Base-by-base conservation (phyloP, 2,329 filamentous ascomycete genomes). In the Colletotrichum sp. region DNA sequence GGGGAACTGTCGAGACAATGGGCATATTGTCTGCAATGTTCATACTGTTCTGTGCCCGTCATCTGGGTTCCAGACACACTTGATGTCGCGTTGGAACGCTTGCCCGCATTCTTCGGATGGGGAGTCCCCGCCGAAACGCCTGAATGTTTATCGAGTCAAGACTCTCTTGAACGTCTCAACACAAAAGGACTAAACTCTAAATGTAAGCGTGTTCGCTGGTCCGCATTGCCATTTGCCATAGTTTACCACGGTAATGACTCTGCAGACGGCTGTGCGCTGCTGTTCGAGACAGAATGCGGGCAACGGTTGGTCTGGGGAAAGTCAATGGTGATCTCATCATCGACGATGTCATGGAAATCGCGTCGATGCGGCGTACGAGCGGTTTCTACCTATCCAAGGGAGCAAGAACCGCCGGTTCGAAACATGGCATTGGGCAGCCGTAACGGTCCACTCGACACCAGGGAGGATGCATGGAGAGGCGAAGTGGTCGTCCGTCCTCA, bases 91-190 rank as follows among this genome's bases (percentile, higher is more conserved):
- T 49, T 75, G 73, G 69, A 69, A 76, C 63, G 64, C 70, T 32
- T 25, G 22, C 57, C 59, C 16, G 30, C 52, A 49, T 68, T 59
- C 57, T 72, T 69, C 57, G 44, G 70, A 76, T 39, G 70, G 70
- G 25, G 16, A 73, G 32, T 59, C 70, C 36, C 73, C 69, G 73
- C 64, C 69, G 63, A 69, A 76, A 68, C 39, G 49, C 44, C 8
- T 64, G 36, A 22, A 30, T 73, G 57, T 72, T 36, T 59, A 64
- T 76, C 44, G 63, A 76, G 32, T 52, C 63, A 76, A 63, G 70
- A 59, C 69, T 64, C 57, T 64, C 44, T 59, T 25, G 39, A 73
- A 29, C 39, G 52, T 68, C 55, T 68, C 73, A 55, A 66, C 27
- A 76, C 64, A 63, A n/a, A 11, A 44, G 19, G 34, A 25, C 63